These are phyloP conservation scores for Clarkia xantiana DNA, from an alignment of 345 rosid genomes.

Conservation along the genomic window DNA sequence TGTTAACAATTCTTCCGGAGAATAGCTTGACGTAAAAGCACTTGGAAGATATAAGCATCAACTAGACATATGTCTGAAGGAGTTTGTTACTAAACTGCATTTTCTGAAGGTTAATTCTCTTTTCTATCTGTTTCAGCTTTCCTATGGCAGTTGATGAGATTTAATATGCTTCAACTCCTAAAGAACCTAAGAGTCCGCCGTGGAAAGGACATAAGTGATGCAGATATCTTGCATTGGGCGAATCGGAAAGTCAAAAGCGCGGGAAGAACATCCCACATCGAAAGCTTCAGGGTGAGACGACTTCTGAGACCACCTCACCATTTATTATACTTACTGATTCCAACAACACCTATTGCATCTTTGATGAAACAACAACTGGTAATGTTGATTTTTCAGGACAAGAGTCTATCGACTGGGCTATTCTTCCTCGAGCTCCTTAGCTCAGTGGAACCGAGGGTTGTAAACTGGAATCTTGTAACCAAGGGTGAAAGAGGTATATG, in stretches of 20 bases:
- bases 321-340: background rate
- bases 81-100: too few species aligned
- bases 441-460: conserved; percentile 87
- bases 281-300: conserved; percentile 57
- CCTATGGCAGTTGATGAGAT: conserved; percentile 89
- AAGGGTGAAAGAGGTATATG: conserved; percentile 48
- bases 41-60: too few species aligned
- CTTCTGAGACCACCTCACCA: background rate
- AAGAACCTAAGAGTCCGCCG: conserved; percentile 64
- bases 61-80: too few species aligned
- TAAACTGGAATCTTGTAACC: conserved; percentile 91
- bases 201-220: conserved; percentile 71
- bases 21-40: too few species aligned
- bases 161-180: conserved; percentile 76
- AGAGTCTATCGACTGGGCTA: conserved; percentile 56
- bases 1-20: too few species aligned
- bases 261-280: conserved; percentile 49
- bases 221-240: conserved; percentile 69
- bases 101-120: background rate
- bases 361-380: background rate
- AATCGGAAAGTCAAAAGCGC: conserved; percentile 47
- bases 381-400: conserved; percentile 40
- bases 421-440: conserved; percentile 87
- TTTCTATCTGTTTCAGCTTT: conserved; percentile 45
- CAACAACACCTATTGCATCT: background rate